A percentile compares a stretch with the other conserved stretches of the same genome.
Evolutionary conservation across 768 basidiomycete genomes (phyloP).

Genomic region (Boletellus sp.): DNA sequence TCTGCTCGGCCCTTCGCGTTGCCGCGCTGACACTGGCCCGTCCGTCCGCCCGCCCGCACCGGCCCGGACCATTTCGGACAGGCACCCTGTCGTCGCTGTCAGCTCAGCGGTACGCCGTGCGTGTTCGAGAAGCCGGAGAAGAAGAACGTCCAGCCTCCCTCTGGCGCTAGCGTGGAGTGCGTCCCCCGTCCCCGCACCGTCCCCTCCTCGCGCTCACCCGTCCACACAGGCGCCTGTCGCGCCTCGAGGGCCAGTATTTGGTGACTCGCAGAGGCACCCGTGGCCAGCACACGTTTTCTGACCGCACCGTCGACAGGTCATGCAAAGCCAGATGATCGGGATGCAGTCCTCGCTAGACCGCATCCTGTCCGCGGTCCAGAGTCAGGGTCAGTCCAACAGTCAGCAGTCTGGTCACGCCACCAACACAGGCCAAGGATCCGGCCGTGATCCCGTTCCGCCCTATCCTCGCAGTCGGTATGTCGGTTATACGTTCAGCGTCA

Average conservation of each 20-base stretch:
- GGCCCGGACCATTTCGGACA: conserved; percentile 61
- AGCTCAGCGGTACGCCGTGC: conserved; percentile 74
- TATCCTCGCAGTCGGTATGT: conserved; percentile 33
- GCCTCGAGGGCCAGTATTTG: conserved; percentile 83
- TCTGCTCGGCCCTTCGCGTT: conserved; percentile 30
- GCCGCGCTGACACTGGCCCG: conserved; percentile 47
- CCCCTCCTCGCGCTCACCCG: conserved; percentile 18
- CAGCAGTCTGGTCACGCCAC: conserved; percentile 26
- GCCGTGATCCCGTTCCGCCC: conserved; percentile 25
- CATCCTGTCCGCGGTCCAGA: conserved; percentile 66
- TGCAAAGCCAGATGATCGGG: conserved; percentile 93
- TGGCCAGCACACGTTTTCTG: background rate
- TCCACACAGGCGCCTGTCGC: conserved; percentile 63
- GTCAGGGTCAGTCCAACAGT: conserved; percentile 31
- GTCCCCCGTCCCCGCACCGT: conserved; percentile 25
- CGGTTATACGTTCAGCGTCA: conserved; percentile 20
- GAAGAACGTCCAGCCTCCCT: conserved; percentile 60
- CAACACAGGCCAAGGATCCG: conserved; percentile 16
- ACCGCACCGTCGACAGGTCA: conserved; percentile 47
- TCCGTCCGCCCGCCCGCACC: conserved; percentile 69
- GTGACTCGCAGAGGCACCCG: conserved; percentile 36
- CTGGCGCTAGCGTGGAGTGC: conserved; percentile 72
- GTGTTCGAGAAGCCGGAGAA: conserved; percentile 91
- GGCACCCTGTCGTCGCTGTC: conserved; percentile 90
- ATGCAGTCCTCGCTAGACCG: conserved; percentile 88